phyloP scores from a whole-genome alignment of 2,329 filamentous ascomycete species.

The Torrubiella hemipterigena region DNA sequence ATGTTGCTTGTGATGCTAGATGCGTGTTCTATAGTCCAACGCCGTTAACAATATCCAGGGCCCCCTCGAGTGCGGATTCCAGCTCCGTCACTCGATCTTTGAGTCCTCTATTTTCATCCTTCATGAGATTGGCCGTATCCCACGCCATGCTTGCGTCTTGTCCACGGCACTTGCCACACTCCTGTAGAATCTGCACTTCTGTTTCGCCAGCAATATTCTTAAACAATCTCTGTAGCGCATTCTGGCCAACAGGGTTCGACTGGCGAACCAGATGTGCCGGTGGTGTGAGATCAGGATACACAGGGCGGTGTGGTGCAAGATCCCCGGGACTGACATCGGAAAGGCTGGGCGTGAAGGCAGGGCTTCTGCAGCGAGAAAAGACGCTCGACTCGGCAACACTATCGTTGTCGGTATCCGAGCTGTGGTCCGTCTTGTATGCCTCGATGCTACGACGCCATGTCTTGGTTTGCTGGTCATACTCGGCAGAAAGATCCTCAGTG shows the following conservation, averaged over 20 bases:
- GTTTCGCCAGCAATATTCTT: constrained; percentile 27
- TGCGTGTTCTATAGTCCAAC: constrained; percentile 27
- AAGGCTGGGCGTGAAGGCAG: constrained; percentile 31
- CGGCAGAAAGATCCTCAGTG: constrained; percentile 40
- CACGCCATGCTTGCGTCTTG: constrained; percentile 48
- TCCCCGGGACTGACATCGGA: constrained; percentile 16
- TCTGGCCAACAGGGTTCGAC: constrained; percentile 15
- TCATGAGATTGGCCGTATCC: constrained; percentile 50
- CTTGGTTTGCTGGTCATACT: constrained; percentile 32
- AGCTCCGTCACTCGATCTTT: constrained; percentile 47
- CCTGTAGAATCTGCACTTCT: constrained; percentile 13
- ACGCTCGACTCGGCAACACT: constrained; percentile 40
- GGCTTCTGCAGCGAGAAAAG: constrained; percentile 49
- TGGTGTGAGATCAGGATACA: constrained; percentile 30
- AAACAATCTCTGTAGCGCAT: constrained; percentile 28
- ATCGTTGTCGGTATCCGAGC: constrained; percentile 41
- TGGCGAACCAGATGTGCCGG: constrained; percentile 15
- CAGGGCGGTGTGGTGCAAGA: not conserved
- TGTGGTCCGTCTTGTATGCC: constrained; percentile 27
- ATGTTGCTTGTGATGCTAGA: too few species aligned
- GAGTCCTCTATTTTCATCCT: constrained; percentile 49
- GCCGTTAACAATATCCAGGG: constrained; percentile 47
- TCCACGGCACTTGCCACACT: constrained; percentile 45
- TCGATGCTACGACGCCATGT: constrained; percentile 30
- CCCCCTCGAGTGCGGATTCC: constrained; percentile 48